Base-by-base conservation (phyloP, 2,329 filamentous ascomycete species). In the Balansia obtecta region DNA sequence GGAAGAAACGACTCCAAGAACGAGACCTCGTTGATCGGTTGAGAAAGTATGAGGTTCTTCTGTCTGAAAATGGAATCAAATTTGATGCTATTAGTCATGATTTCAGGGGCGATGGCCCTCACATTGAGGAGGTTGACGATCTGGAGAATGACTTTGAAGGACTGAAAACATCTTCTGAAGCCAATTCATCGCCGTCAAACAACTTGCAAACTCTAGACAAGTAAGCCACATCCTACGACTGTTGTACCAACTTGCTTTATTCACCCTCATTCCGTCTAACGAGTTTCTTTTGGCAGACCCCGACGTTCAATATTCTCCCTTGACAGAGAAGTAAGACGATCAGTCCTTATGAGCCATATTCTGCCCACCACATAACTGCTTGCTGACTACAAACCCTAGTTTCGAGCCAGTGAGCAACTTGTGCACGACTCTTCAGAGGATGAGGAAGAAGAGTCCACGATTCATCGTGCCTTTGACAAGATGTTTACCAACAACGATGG, bases 11-110 rank as follows among this genome's bases (percentile, higher is more conserved):
- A 49, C 80, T 86, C 44, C 79, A 83, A 20, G 85, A 89, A 65
- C 77, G 77, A 60, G 83, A 86, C 51, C 70, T 89, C 40, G 69
- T 88, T 48, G 80, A 85, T 7, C 78, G 82, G n/a, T 69, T 88
- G 20, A 77, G 75, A 49, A 76, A 77, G 46, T 88, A 88, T 58
- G 86, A 89, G 65, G 63, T 67, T 7, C 67, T 89, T 40, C 70
- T 89, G 33, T 72, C 73, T 49, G 74, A 84, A 62, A 73, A 87
- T 58, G 77, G 81, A 47, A 77, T 89, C 58, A 67, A 73, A n/a
- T 86, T 88, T 56, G 80, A 88, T 46, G 74, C 82, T 15, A 73
- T 86, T 18, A 77, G 79, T 42, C 67, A 72, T n/a, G 71, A 77
- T 34, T 47, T 65, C 6, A 58, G 56, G 34, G 53, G 52, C 10